Percentiles rank a stretch among this genome's conserved stretches.
These are phyloP conservation scores for Garcia nutans DNA, from an alignment of 345 rosid genomes.

Conservation along the genomic window DNA sequence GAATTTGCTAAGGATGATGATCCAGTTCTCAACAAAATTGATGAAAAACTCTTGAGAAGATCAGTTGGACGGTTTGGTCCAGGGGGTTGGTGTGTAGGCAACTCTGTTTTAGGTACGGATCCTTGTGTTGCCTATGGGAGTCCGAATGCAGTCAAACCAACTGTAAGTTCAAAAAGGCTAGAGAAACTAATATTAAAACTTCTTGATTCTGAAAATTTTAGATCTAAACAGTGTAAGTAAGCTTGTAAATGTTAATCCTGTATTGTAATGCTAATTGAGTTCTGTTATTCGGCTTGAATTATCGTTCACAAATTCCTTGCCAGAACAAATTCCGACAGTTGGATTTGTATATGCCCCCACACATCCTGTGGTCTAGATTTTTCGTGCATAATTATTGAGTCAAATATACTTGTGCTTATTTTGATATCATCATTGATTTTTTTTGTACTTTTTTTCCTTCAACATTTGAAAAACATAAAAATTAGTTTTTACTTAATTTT, in stretches of 20 bases:
- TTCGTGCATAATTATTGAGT: no score
- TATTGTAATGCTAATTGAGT: no score
- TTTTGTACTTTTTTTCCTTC: no score
- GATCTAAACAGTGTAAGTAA: slow-evolving; percentile 83
- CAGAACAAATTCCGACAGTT: no score
- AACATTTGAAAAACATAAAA: no score
- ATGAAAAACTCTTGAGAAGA: slow-evolving; percentile 52
- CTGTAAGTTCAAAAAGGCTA: slow-evolving; percentile 57
- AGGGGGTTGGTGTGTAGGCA: slow-evolving; percentile 62
- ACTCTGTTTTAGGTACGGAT: slow-evolving; percentile 34
- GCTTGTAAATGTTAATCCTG: not conserved
- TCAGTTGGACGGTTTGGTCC: slow-evolving; percentile 39
- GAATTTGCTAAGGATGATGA: slow-evolving; percentile 60
- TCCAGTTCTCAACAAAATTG: slow-evolving; percentile 62
- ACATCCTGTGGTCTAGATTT: no score
- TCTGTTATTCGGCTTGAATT: no score
- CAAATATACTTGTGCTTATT: no score
- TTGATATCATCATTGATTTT: no score
- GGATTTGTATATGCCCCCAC: no score
- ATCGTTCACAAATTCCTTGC: no score
- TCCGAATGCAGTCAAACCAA: slow-evolving; percentile 56
- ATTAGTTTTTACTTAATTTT: no score
- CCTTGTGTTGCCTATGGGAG: slow-evolving; percentile 50
- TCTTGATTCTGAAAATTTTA: slow-evolving; percentile 65
- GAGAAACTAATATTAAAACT: slow-evolving; percentile 67